Percentiles rank a stretch among this genome's conserved stretches.
These are phyloP conservation scores for Acephala macrosclerotiorum DNA, from an alignment of 2,329 filamentous ascomycete species.

Conservation along the genomic window DNA sequence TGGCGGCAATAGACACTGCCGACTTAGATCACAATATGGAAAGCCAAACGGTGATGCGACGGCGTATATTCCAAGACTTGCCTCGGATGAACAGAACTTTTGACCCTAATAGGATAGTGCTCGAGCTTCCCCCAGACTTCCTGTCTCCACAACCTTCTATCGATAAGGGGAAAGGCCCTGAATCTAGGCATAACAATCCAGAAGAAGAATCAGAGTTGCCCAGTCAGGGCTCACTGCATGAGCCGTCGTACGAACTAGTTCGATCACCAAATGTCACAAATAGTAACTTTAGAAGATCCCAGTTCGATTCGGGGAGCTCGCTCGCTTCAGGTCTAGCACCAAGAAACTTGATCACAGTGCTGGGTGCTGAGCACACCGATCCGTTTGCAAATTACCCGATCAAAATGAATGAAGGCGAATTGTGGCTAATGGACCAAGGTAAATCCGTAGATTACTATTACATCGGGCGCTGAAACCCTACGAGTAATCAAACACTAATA, in stretches of 20 bases:
- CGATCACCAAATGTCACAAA: neutral
- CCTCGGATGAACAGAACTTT: conserved; percentile 7
- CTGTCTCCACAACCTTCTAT: neutral
- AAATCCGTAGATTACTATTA: conserved; percentile 3
- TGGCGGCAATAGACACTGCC: neutral
- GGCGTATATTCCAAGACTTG: conserved; percentile 3
- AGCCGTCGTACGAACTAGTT: neutral
- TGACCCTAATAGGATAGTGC: conserved; percentile 17
- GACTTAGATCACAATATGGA: neutral
- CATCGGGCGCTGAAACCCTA: neutral
- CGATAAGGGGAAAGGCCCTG: neutral
- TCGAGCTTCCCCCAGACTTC: conserved; percentile 4
- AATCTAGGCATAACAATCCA: neutral
- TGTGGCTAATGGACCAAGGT: conserved; percentile 17
- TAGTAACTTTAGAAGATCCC: neutral
- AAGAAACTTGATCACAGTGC: neutral
- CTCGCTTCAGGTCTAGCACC: neutral
- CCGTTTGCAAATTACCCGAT: conserved; percentile 10
- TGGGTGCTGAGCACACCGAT: conserved; percentile 1
- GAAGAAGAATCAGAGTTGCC: neutral
- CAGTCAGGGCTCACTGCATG: neutral
- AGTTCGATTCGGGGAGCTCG: neutral
- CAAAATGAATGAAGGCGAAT: conserved; percentile 12
- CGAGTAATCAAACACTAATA: neutral
- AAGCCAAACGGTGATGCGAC: conserved; percentile 3